Evolutionary conservation across 805 yeast species (phyloP), one percentile per base, ranked within the genome.

Genomic region (Lachancea cidri): DNA sequence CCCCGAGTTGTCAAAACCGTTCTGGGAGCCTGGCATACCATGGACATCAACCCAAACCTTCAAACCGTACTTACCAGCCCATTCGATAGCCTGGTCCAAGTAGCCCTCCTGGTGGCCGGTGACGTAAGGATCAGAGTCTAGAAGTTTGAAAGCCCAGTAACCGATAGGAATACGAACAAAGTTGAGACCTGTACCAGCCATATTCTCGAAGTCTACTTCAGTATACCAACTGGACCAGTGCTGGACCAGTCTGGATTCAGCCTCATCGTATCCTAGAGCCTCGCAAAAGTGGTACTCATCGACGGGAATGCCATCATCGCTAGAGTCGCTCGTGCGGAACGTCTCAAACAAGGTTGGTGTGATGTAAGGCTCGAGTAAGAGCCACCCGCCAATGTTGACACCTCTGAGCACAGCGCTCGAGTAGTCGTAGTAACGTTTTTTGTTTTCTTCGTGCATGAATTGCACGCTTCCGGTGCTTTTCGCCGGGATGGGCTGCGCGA

Each of bases 11-110:
- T 89, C 98, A 57, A 87, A 91, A 11, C 97, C 97, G 60, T 89
- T 89, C 64, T 89, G 98, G 17, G 95, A 84, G 17, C 96, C 97
- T 25, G 96, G 94, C n/a, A 84, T 95, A 47, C 97, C 97, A 60
- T 89, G 98, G 55, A 89, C 65, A 62, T 91, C 97, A 33, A 89
- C 73, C 96, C 96, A 87, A 17, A 79, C 95, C 57, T 81, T 80
- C 48, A 89, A 57, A 31, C 71, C 73, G 49, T 79, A 56, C 14
- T 68, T 66, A 36, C 76, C 62, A 33, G 86, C 78, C 96, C 96
- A 91, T 14, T 58, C 72, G 32, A 89, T 65, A 13, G 96, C 95
- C 55, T 73, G 65, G 55, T 86, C 94, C 40, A 89, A 65, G 62
- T 83, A 86, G 6, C 65, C 59, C 43, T 67, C 76, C 64, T 85